phyloP scores from a whole-genome alignment of 2,329 filamentous ascomycete genomes.

The Pyricularia sp. region DNA sequence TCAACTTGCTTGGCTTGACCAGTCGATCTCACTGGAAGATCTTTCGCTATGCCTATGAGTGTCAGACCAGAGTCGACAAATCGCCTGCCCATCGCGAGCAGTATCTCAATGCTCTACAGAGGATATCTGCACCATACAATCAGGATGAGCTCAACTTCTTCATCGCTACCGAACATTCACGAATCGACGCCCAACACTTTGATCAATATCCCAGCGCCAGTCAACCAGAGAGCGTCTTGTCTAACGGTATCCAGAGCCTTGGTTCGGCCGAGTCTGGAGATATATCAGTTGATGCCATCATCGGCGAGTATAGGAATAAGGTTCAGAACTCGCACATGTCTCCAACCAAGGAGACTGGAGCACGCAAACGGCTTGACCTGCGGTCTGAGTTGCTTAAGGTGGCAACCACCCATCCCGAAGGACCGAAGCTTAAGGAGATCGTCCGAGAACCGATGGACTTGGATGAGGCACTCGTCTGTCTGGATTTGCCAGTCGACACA shows the following conservation, averaged over 20 bases:
- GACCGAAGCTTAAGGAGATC: slow-evolving; percentile 6
- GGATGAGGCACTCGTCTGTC: slow-evolving; percentile 26
- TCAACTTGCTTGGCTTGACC: slow-evolving; percentile 12
- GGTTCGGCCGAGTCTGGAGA: neutral
- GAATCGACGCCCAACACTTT: neutral
- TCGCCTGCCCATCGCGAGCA: slow-evolving; percentile 6
- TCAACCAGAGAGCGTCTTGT: neutral
- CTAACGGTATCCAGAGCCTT: neutral
- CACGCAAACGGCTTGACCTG: slow-evolving; percentile 10
- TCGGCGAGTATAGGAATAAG: slow-evolving; percentile 4
- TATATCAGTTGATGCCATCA: neutral
- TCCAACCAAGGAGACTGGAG: slow-evolving; percentile 2
- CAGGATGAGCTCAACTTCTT: slow-evolving; percentile 1
- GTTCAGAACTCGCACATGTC: slow-evolving; percentile 4
- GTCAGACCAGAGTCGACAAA: slow-evolving; percentile 8
- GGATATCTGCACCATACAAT: slow-evolving; percentile 6
- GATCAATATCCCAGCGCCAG: neutral
- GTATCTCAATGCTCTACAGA: slow-evolving; percentile 9
- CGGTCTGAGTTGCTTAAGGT: slow-evolving; percentile 9
- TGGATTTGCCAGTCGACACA: slow-evolving; percentile 7
- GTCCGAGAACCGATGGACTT: slow-evolving; percentile 13
- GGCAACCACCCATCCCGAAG: neutral
- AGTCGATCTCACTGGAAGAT: slow-evolving; percentile 12
- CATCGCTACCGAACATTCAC: slow-evolving; percentile 2
- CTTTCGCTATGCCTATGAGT: slow-evolving; percentile 15